Evolutionary conservation across 441 rosid species (phyloP), one percentile per base, ranked within the genome.

Genomic region (Manihot esculenta): DNA sequence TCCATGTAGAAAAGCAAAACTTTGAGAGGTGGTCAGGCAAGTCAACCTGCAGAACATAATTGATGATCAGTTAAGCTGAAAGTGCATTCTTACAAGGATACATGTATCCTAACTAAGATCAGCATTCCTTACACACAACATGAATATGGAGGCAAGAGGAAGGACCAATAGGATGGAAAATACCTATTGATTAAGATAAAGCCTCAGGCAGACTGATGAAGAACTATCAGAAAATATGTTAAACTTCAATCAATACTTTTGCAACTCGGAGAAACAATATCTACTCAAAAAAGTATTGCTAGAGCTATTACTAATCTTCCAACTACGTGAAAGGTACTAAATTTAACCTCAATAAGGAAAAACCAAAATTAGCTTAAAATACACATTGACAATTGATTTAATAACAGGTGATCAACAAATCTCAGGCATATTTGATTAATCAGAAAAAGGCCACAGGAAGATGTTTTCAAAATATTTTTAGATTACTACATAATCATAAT

Each of bases 11-110:
- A 76, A 92, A 86, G 82, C 98, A 87, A 74, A 83, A 74, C 57
- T 69, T 84, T 14, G 99, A 74, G 20, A 95, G 83, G 80, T 89
- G 80, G 66, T 88, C 97, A 0, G 97, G 97, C 70, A 95, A 84
- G 85, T 95, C 96, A 47, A 82, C 89, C 98, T 94, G 79, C 73
- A 87, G 58, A 76, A 74, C 26, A 69, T 57, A 24, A 24, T 24
- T n/a, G 66, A 66, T 38, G 64, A 71, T 76, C 71, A 84, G 74
- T 61, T 78, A 70, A 72, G 33, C 53, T 21, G n/a, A n/a, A 26
- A 73, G 44, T 2, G 33, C 20, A 27, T 12, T 33, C 23, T 65
- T 61, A 48, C 62, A 10, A 2, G 0, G 6, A 10, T 64, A 27
- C 24, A 17, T 6, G 20, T 21, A 23, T 13, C 18, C 5, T 59